Conservation (phyloP, 1,284 basidiomycete species). For the Malassezia slooffiae region DNA sequence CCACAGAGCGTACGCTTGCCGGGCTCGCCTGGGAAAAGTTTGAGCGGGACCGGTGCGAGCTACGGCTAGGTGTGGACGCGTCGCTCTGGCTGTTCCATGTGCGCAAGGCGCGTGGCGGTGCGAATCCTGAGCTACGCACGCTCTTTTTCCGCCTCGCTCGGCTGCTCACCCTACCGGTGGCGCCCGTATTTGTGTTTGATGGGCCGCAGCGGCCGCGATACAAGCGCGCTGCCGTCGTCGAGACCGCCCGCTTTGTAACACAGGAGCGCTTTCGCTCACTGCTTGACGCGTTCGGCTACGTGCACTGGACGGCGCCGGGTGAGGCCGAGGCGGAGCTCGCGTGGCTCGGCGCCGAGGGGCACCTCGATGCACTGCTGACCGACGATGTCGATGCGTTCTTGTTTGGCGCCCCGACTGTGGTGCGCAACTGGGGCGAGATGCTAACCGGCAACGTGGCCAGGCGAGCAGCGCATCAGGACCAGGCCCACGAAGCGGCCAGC, state of each 20-base stretch:
- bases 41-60: constrained; percentile 8
- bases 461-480: background rate
- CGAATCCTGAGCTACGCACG: constrained; percentile 50
- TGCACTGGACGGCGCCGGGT: constrained; percentile 61
- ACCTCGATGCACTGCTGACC: constrained; percentile 78
- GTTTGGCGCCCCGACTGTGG: constrained; percentile 71
- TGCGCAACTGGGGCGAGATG: constrained; percentile 66
- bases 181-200: constrained; percentile 88
- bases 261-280: constrained; percentile 51
- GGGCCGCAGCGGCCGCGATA: constrained; percentile 68
- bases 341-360: constrained; percentile 64
- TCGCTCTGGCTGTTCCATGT: constrained; percentile 51
- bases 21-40: constrained; percentile 19
- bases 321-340: constrained; percentile 96
- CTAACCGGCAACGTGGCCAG: too few species aligned
- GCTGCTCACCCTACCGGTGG: constrained; percentile 64
- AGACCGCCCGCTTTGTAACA: constrained; percentile 2
- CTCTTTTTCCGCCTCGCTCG: constrained; percentile 55
- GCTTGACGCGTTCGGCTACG: constrained; percentile 75
- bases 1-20: constrained; percentile 21
- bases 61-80: constrained; percentile 36
- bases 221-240: constrained; percentile 56
- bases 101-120: constrained; percentile 46
- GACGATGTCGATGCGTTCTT: constrained; percentile 88
- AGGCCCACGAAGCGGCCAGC: constrained; percentile 23